Base-by-base conservation (phyloP, 345 rosid species). In the Lenwebbia sp. region DNA sequence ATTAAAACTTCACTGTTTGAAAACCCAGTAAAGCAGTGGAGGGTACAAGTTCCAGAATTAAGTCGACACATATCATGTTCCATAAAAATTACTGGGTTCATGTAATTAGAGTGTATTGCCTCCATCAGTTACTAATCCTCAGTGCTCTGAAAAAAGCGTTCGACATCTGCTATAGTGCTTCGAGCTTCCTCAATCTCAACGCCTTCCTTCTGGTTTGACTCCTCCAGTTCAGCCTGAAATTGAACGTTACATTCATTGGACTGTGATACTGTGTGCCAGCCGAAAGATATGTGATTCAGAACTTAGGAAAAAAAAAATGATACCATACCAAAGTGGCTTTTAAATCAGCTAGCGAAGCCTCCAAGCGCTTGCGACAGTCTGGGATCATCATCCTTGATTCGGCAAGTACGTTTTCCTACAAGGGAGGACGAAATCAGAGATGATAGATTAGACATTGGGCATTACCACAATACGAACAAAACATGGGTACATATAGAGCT, bases 311-410 rank as follows among this genome's bases (percentile, higher is more conserved):
- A 57, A 37, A 41, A 10, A 52, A 56, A 15, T 10, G 44, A 40
- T 33, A 40, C 44, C 60, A 19, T 94, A 96, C 99, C 98, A 97
- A 82, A 88, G 93, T 91, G 78, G 88, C 94, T 88, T 95, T 95
- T 28, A 96, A 93, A 85, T 95, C 98, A 87, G 91, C 92, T 57
- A 95, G 75, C 3, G 98, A 94, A 87, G 96, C 93, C 90, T 95
- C 98, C 22, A 95, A 92, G 86, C 98, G 96, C 91, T 94, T 95
- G 90, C 89, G 95, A 81, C 98, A 93, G 88, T 97, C 98, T 7
- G 98, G 99, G 88, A 96, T 89, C 99, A 97, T 97, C 98, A 97
- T 97, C 91, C 98, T 96, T 57, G 98, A 97, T 88, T 96, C 98
- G 86, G 96, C 98, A 88, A 97, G 92, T 88, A 97, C 99, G 88